Evolutionary conservation across 108 stramenopile species (phyloP), one percentile per base, ranked within the genome.

Genomic region (Seminavis robusta): DNA sequence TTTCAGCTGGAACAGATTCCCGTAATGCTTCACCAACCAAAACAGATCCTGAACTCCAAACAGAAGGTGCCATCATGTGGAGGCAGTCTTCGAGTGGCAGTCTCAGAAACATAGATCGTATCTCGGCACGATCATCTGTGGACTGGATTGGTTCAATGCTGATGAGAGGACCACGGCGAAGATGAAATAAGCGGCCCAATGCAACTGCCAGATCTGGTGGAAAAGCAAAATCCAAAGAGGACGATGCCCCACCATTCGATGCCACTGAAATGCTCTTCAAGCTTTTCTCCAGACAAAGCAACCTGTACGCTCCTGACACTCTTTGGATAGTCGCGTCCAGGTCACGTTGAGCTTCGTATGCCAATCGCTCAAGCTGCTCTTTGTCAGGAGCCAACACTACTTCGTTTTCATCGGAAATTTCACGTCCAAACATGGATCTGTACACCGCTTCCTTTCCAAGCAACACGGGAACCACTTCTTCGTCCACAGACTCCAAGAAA

Each of bases 141-240:
- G 76, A 75, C 38, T 61, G 69, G 60, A 76, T 50, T 15, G 81
- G 81, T 0, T 76, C 81, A n/a, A 76, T 73, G 51, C 69, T 72
- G 25, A 82, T 47, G 20, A 82, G 47, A 37, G 76, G 66, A 13
- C 81, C 76, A 13, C 81, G 76, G 2, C 81, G 66, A 23, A 82
- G 49, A 63, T 72, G 62, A 47, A 71, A 82, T 11, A 82, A 49
- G 3, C 68, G 56, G 7, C 50, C 53, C 59, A 82, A 62, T 6
- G 73, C 65, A 31, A 66, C 73, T 23, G 62, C 47, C 4, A 81
- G 52, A 34, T 81, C 61, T 0, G 80, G 80, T 9, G 81, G 76
- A 51, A 82, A 82, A 6, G 81, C 76, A 59, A 77, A 75, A 27
- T 77, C 81, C 33, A 82, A 54, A 15, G 81, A 74, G 1, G 72